Evolutionary conservation across 495 filamentous ascomycete species (phyloP).

Genomic region (Cenococcum geophilum): DNA sequence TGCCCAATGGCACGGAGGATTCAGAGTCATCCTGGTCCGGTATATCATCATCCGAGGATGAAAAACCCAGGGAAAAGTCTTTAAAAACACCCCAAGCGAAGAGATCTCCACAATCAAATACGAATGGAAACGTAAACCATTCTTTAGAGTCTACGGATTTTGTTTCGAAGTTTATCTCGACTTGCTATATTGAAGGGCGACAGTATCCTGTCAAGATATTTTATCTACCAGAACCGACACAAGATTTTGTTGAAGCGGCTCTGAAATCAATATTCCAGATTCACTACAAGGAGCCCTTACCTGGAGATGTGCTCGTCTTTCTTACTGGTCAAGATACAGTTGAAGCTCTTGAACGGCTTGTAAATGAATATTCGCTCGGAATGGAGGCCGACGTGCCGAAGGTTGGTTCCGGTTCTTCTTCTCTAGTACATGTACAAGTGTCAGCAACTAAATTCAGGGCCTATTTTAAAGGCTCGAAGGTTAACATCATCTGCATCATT

Average conservation of each 20-base stretch:
- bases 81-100: not conserved
- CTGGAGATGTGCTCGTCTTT: slow-evolving; percentile 91
- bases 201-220: slow-evolving; percentile 78
- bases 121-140: not conserved
- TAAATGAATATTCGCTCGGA: slow-evolving; percentile 68
- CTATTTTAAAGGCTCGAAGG: not conserved
- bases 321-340: slow-evolving; percentile 92
- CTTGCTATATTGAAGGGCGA: slow-evolving; percentile 76
- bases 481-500: not conserved
- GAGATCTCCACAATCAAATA: not conserved
- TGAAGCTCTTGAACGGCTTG: slow-evolving; percentile 68
- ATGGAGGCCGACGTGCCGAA: slow-evolving; percentile 72
- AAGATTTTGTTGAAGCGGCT: slow-evolving; percentile 76
- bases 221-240: slow-evolving; percentile 68
- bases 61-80: not conserved
- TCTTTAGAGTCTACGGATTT: not conserved
- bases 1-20: not conserved
- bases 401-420: slow-evolving; percentile 34
- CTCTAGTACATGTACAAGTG: too few relatives aligned
- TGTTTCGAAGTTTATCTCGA: slow-evolving; percentile 37
- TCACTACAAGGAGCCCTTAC: slow-evolving; percentile 78
- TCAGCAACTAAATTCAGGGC: not conserved
- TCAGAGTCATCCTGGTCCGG: slow-evolving; percentile 5
- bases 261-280: slow-evolving; percentile 84
- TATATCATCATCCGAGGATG: slow-evolving; percentile 9